A percentile compares a stretch with the other conserved stretches of the same genome.
Conservation (phyloP, 2,329 filamentous ascomycete species). For the Calycina herbarum region DNA sequence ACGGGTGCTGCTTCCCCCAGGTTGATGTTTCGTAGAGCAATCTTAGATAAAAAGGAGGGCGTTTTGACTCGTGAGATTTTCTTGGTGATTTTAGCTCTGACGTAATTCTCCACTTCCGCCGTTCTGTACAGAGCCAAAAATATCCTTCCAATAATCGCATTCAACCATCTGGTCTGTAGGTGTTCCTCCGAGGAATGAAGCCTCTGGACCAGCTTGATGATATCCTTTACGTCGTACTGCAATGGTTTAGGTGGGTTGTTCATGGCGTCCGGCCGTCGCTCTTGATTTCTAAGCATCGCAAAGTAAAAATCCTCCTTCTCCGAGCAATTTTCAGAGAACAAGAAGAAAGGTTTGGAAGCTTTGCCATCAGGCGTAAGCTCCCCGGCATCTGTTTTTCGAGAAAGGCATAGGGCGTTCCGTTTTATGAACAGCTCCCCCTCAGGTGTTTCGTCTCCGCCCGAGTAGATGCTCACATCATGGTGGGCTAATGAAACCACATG, state of each 20-base stretch:
- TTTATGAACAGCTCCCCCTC: conserved; percentile 97
- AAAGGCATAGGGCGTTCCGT: conserved; percentile 81
- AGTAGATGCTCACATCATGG: conserved; percentile 82
- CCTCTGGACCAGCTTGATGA: conserved; percentile 85
- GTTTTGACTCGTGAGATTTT: conserved; percentile 95
- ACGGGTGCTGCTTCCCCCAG: conserved; percentile 85
- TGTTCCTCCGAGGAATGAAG: conserved; percentile 92
- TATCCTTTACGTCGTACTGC: conserved; percentile 79
- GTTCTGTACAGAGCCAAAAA: conserved; percentile 90
- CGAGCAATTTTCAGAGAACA: conserved; percentile 93
- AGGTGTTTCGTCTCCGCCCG: conserved; percentile 73
- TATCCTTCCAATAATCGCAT: conserved; percentile 83
- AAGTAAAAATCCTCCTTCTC: conserved; percentile 99
- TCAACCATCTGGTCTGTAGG: conserved; percentile 87
- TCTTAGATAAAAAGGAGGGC: conserved; percentile 82
- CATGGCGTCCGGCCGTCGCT: conserved; percentile 60
- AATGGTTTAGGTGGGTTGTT: conserved; percentile 66
- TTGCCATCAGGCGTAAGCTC: conserved; percentile 57
- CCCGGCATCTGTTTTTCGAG: conserved; percentile 58
- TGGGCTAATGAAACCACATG: conserved; percentile 93
- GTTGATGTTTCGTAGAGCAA: conserved; percentile 79
- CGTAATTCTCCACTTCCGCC: conserved; percentile 72
- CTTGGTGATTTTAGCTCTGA: conserved; percentile 86
- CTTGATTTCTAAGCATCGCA: conserved; percentile 81
- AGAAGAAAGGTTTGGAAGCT: conserved; percentile 79